phyloP scores from a whole-genome alignment of 164 flowering plant species.

The Malania oleifera region DNA sequence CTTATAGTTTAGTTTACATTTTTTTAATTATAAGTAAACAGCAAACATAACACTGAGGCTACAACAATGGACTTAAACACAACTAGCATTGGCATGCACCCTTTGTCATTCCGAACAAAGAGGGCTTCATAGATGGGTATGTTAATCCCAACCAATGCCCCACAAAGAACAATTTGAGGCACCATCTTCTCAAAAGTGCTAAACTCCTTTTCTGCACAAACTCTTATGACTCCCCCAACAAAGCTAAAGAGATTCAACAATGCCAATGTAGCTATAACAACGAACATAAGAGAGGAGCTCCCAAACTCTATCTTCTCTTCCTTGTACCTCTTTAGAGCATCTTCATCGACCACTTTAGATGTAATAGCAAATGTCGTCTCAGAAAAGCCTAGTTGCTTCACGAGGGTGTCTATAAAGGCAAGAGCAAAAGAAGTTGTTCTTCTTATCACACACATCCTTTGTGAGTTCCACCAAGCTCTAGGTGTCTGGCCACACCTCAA shows the following conservation, averaged over 20 bases:
- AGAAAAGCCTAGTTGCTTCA: neutral
- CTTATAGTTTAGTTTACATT: too few species aligned
- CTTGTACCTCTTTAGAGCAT: neutral
- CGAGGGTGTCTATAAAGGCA: neutral
- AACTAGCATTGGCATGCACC: neutral
- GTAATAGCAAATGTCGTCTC: neutral
- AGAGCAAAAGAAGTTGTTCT: neutral
- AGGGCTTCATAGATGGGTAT: neutral
- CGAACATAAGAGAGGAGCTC: neutral
- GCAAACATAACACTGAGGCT: neutral
- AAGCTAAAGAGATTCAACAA: neutral
- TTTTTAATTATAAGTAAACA: neutral
- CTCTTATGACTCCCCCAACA: neutral
- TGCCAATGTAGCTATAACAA: neutral
- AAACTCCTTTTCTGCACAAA: neutral
- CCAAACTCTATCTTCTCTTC: neutral
- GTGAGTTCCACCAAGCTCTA: constrained; percentile 1
- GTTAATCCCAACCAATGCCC: neutral
- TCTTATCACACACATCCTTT: neutral
- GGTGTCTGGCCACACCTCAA: neutral
- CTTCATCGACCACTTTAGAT: neutral
- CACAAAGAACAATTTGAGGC: neutral
- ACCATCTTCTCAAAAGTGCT: neutral
- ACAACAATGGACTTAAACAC: neutral
- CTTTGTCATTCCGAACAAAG: neutral